These are phyloP conservation scores for Cicer yamashitae DNA, from an alignment of 306 rosid species.

Conservation along the genomic window DNA sequence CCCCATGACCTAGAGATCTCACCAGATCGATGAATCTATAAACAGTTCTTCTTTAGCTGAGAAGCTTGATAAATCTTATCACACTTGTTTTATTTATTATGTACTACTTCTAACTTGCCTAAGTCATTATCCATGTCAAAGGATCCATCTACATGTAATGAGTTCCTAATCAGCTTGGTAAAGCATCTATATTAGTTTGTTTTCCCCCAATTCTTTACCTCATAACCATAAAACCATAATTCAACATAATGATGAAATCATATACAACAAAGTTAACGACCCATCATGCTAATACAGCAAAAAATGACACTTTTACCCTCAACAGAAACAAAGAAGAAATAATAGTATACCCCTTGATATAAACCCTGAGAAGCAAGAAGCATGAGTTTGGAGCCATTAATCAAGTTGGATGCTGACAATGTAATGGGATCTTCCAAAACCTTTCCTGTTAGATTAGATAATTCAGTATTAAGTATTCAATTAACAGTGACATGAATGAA, in stretches of 20 bases:
- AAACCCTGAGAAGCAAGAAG: slow-evolving; percentile 93
- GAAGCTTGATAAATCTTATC: slow-evolving; percentile 20
- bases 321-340: background rate
- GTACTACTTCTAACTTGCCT: slow-evolving; percentile 11
- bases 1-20: too few species aligned
- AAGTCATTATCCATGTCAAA: slow-evolving; percentile 5
- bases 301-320: background rate
- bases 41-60: background rate
- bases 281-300: background rate
- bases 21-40: background rate
- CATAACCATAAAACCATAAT: slow-evolving; percentile 20
- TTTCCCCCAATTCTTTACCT: background rate
- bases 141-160: slow-evolving; percentile 1
- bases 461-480: background rate
- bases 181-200: background rate
- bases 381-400: slow-evolving; percentile 81
- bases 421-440: slow-evolving; percentile 77
- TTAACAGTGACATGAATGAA: slow-evolving; percentile 33
- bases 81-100: background rate
- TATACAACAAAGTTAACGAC: slow-evolving; percentile 15
- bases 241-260: slow-evolving; percentile 36
- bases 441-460: slow-evolving; percentile 62
- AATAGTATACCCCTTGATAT: slow-evolving; percentile 84
- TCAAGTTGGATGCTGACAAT: slow-evolving; percentile 63
- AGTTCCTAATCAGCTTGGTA: slow-evolving; percentile 27